Base-by-base conservation (phyloP, 1,284 basidiomycete species). In the Irpex lacteus region DNA sequence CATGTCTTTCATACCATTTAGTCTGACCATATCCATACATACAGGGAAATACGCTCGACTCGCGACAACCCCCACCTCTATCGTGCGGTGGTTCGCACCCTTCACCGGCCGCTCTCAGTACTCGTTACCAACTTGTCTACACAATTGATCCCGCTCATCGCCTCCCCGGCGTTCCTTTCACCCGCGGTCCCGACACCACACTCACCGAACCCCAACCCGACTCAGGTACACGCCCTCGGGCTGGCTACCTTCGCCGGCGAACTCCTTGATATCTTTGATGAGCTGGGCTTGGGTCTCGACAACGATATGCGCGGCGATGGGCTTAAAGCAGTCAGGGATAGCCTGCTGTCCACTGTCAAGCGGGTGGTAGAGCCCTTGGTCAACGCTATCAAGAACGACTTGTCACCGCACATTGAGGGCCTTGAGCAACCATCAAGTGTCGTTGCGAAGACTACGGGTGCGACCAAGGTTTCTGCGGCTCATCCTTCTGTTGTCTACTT, bases 31-130 rank as follows among this genome's bases (percentile, higher is more conserved):
- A 67, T 64, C 58, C 37, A 56, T 21, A 50, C 68, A 60, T 65
- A n/a, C 70, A 92, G 91, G 44, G 91, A 93, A 73, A 77, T 92
- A 38, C 82, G 83, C 63, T 84, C 88, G 5, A 82, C 85, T 32
- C 81, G 79, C 56, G 85, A 85, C 61, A 89, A 88, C 66, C 76
- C 78, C 1, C 86, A 91, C 69, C 76, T 94, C 18, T 80, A 86
- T 69, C 84, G 84, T 63, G 90, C 91, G 37, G 84, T 91, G 65
- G 72, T 92, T 40, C 86, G 92, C 60, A 85, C 85, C 36, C 79
- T 94, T 26, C 91, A 91, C 65, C 85, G 88, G 60, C 91, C 90
- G 7, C 77, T 94, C 5, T 90, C 90, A 6, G 90, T 92, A 26
- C 74, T 93, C 47, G 78, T 89, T 66, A 86, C 80, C 67, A 90